Conservation (phyloP, 345 rosid species). For the Pugionium cornutum region DNA sequence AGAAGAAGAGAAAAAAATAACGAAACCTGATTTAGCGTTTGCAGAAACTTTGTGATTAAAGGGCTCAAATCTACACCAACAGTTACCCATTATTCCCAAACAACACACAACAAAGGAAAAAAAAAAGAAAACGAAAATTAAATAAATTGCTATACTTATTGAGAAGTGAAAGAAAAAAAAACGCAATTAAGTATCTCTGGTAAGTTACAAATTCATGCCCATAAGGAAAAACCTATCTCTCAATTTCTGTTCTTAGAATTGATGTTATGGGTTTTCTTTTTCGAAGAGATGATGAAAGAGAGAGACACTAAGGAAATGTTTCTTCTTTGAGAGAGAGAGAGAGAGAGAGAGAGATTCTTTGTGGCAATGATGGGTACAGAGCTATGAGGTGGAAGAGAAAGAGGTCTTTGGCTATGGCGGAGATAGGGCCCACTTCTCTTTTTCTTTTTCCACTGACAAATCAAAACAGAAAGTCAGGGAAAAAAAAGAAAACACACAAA, state of each 20-base stretch:
- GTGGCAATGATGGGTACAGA: conserved; percentile 45
- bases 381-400: conserved; percentile 45
- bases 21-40: conserved; percentile 83
- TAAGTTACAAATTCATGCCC: conserved; percentile 26
- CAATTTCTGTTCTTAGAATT: conserved; percentile 3
- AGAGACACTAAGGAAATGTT: conserved; percentile 28
- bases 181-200: conserved; percentile 17
- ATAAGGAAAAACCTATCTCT: conserved; percentile 18
- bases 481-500: background rate
- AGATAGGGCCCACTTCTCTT: conserved; percentile 47
- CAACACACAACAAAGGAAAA: conserved; percentile 18
- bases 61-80: conserved; percentile 73
- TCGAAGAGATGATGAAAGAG: conserved; percentile 25
- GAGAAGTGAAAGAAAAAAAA: conserved; percentile 37
- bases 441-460: conserved; percentile 35
- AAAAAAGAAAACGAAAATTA: background rate
- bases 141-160: conserved; percentile 46
- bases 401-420: conserved; percentile 64
- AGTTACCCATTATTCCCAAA: conserved; percentile 72
- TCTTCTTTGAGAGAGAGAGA: conserved; percentile 22
- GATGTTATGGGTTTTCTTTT: background rate
- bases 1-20: conserved; percentile 21
- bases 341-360: conserved; percentile 15
- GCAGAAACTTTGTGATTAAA: conserved; percentile 78
- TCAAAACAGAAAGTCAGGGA: conserved; percentile 22